These are phyloP conservation scores for Fusarium scirpi DNA, from an alignment of 2,329 filamentous ascomycete genomes.

Conservation along the genomic window DNA sequence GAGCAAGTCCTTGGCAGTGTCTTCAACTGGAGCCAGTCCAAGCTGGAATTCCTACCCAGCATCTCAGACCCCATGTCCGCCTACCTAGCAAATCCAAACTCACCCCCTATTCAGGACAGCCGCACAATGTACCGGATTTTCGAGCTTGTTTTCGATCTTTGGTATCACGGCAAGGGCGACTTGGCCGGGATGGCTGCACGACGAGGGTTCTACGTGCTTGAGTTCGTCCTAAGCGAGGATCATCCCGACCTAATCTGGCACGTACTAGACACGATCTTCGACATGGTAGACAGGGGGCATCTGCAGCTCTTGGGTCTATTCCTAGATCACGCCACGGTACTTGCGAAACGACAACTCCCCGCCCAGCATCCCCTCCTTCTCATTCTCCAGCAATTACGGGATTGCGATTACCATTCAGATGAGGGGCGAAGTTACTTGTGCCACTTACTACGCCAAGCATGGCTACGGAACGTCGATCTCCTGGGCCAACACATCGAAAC, in stretches of 20 bases:
- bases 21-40: slow-evolving; percentile 52
- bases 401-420: slow-evolving; percentile 50
- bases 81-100: slow-evolving; percentile 52
- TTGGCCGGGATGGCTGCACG: slow-evolving; percentile 54
- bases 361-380: slow-evolving; percentile 51
- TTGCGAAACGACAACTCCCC: slow-evolving; percentile 48
- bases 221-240: slow-evolving; percentile 53
- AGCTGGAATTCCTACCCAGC: slow-evolving; percentile 48
- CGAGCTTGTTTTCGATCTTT: slow-evolving; percentile 54
- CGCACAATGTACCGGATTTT: slow-evolving; percentile 57
- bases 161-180: slow-evolving; percentile 52
- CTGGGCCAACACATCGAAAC: slow-evolving; percentile 50
- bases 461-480: slow-evolving; percentile 54
- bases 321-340: slow-evolving; percentile 49
- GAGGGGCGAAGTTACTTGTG: slow-evolving; percentile 50
- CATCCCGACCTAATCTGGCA: slow-evolving; percentile 56
- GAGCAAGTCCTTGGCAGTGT: slow-evolving; percentile 52
- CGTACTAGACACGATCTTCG: slow-evolving; percentile 54
- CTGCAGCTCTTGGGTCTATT: slow-evolving; percentile 52
- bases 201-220: slow-evolving; percentile 52
- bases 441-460: slow-evolving; percentile 52
- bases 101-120: slow-evolving; percentile 54
- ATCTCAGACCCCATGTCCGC: slow-evolving; percentile 53
- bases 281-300: slow-evolving; percentile 54
- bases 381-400: slow-evolving; percentile 50